These are phyloP conservation scores for Sisymbrium irio DNA, from an alignment of 345 rosid species.

Conservation along the genomic window DNA sequence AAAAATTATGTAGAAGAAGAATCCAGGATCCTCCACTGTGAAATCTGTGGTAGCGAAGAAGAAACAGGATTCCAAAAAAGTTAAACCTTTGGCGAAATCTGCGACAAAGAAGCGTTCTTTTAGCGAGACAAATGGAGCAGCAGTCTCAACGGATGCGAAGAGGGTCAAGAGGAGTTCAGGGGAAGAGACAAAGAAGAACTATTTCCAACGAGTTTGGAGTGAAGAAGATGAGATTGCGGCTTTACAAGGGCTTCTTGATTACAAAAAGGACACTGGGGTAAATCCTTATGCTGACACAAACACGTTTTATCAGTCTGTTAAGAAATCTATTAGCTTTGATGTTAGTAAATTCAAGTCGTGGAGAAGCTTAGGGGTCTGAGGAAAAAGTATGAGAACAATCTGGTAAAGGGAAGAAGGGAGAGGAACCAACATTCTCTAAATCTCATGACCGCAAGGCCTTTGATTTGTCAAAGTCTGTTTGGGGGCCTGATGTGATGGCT, in stretches of 20 bases:
- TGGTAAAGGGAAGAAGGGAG: conserved; percentile 35
- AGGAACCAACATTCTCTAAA: conserved; percentile 27
- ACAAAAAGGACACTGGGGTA: conserved; percentile 21
- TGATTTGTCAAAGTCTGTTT: conserved; percentile 36
- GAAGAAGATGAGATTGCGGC: conserved; percentile 46
- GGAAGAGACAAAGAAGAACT: conserved; percentile 23
- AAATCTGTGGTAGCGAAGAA: no score
- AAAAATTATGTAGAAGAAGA: no score
- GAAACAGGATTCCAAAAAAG: conserved; percentile 1
- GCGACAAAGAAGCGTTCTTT: conserved; percentile 11
- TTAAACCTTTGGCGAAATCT: neutral
- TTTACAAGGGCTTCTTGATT: conserved; percentile 38
- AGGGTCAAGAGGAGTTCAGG: conserved; percentile 22
- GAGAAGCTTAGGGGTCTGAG: conserved; percentile 45
- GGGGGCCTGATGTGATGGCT: conserved; percentile 37
- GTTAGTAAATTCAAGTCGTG: conserved; percentile 29
- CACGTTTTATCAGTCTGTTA: conserved; percentile 33
- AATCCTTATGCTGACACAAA: conserved; percentile 32
- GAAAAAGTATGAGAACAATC: conserved; percentile 37
- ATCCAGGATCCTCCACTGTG: no score
- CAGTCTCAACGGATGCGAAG: neutral
- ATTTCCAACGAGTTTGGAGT: conserved; percentile 39
- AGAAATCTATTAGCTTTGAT: conserved; percentile 34
- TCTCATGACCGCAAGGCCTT: conserved; percentile 39
- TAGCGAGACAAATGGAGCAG: neutral